Evolutionary conservation across 225 moss, liverwort and hornwort genomes (phyloP).

Genomic region (Neckera pumila): DNA sequence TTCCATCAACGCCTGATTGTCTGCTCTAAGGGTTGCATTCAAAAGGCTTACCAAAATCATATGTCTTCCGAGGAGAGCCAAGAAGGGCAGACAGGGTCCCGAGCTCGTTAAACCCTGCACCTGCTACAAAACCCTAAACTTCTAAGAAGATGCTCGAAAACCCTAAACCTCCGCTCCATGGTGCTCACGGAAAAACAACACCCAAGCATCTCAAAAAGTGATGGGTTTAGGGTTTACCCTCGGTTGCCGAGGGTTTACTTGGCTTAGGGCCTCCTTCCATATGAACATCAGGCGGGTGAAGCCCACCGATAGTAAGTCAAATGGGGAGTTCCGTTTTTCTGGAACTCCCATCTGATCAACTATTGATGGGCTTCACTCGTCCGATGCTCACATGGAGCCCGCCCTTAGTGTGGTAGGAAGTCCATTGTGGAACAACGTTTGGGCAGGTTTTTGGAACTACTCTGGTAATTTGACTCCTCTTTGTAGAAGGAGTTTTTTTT

Average conservation of each 20-base stretch:
- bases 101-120: not conserved
- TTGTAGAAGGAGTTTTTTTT: rapidly evolving
- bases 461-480: too few species aligned
- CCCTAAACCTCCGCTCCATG: not conserved
- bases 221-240: not conserved
- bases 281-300: too few species aligned
- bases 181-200: not conserved
- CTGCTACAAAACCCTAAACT: not conserved
- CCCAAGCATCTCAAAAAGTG: not conserved
- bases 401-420: too few species aligned
- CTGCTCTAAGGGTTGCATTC: not conserved
- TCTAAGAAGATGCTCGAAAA: not conserved
- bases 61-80: not conserved
- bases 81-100: not conserved
- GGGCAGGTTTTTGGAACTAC: too few species aligned
- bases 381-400: too few species aligned
- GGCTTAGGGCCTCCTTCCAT: too few species aligned
- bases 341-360: too few species aligned
- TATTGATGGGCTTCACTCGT: too few species aligned
- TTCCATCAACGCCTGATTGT: not conserved
- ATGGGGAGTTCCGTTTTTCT: too few species aligned
- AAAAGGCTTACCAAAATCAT: not conserved
- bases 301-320: too few species aligned
- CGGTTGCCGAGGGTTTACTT: not conserved
- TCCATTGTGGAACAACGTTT: too few species aligned